Conservation (phyloP, 345 rosid species). For the Atalantia buxifolia region DNA sequence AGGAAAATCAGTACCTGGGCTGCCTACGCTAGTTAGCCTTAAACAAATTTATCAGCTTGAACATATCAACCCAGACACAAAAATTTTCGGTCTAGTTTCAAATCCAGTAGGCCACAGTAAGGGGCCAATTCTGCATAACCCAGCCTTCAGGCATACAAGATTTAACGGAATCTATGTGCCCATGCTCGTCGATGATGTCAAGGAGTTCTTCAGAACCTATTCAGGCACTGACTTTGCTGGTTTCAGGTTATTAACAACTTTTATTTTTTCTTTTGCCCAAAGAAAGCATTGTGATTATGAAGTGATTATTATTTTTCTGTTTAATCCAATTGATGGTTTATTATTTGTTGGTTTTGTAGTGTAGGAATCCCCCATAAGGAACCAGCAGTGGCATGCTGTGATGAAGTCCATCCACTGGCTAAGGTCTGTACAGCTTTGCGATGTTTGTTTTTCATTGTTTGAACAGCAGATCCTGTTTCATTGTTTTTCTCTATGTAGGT, state of each 20-base stretch:
- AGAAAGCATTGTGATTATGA: neutral
- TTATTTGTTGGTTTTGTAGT: slow-evolving; percentile 12
- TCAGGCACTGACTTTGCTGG: slow-evolving; percentile 26
- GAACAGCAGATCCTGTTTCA: neutral
- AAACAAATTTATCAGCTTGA: slow-evolving; percentile 26
- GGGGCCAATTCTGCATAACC: slow-evolving; percentile 32
- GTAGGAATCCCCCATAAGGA: slow-evolving; percentile 48
- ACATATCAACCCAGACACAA: slow-evolving; percentile 21
- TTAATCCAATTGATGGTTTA: neutral
- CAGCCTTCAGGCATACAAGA: slow-evolving; percentile 23
- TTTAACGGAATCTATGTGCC: slow-evolving; percentile 35
- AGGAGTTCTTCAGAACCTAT: slow-evolving; percentile 27
- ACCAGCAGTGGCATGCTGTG: slow-evolving; percentile 41
- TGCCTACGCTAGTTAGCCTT: slow-evolving; percentile 28
- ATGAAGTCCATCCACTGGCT: slow-evolving; percentile 46
- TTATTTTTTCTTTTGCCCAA: neutral
- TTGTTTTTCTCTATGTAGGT: neutral
- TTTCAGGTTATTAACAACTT: slow-evolving; percentile 21
- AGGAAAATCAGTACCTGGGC: slow-evolving; percentile 21
- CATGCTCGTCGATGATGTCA: slow-evolving; percentile 30
- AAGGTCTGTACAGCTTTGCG: slow-evolving; percentile 25
- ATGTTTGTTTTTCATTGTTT: neutral
- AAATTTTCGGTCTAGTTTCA: slow-evolving; percentile 29
- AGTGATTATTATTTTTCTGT: neutral
- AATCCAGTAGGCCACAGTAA: slow-evolving; percentile 37